Evolutionary conservation across 192 early-diverging fungal species (phyloP).

Genomic region (Coemansia sp.): DNA sequence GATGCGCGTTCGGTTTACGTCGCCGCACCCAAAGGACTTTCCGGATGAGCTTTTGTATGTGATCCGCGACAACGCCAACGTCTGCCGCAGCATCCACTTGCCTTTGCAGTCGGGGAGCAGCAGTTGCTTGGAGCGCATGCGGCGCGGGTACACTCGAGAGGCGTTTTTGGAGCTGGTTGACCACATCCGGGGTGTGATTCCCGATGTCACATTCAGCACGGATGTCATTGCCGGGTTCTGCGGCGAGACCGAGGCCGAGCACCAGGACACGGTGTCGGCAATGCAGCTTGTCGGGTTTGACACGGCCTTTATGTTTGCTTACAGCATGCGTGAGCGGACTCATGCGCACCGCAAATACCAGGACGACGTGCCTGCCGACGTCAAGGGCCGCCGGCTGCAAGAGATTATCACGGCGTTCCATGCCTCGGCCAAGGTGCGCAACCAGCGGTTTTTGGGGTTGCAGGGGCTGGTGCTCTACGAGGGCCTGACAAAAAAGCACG

Average conservation of each 20-base stretch:
- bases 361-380: slow-evolving; percentile 64
- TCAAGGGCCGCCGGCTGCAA: slow-evolving; percentile 57
- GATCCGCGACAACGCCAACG: slow-evolving; percentile 63
- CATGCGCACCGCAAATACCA: slow-evolving; percentile 64
- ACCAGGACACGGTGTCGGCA: slow-evolving; percentile 61
- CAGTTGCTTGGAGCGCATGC: slow-evolving; percentile 63
- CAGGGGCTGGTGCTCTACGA: slow-evolving; percentile 58
- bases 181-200: slow-evolving; percentile 63
- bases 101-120: slow-evolving; percentile 71
- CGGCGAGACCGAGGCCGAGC: slow-evolving; percentile 71
- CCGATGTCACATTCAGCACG: slow-evolving; percentile 67
- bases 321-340: slow-evolving; percentile 71
- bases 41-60: slow-evolving; percentile 65
- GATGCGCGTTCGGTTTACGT: slow-evolving; percentile 75
- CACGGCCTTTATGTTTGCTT: slow-evolving; percentile 77
- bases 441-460: slow-evolving; percentile 51
- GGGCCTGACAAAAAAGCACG: slow-evolving; percentile 42
- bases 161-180: slow-evolving; percentile 64
- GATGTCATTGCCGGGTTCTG: slow-evolving; percentile 77
- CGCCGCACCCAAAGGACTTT: slow-evolving; percentile 79
- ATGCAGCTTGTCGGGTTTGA: slow-evolving; percentile 68
- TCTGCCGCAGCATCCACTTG: slow-evolving; percentile 70
- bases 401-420: slow-evolving; percentile 69
- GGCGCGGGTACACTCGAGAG: slow-evolving; percentile 68
- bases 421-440: slow-evolving; percentile 48